Evolutionary conservation across 306 rosid species (phyloP), one percentile per base, ranked within the genome.

Genomic region (Delonix regia): DNA sequence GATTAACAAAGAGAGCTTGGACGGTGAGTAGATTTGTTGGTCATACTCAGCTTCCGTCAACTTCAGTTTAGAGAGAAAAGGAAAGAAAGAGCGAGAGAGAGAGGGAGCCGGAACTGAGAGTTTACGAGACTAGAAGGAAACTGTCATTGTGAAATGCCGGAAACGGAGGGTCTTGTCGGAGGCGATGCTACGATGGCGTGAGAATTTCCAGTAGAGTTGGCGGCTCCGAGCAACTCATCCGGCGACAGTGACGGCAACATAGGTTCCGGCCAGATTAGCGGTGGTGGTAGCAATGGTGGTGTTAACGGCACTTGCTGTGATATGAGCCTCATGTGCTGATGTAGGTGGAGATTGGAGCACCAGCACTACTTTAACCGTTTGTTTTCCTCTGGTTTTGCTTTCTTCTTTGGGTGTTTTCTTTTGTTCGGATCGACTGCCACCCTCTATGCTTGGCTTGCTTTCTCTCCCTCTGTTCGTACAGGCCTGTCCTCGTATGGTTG

Each of bases 391-490:
- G 97, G 94, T 57, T 89, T 83, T 4, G 83, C 89, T 12, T 92
- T 92, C 83, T 88, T 94, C 73, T 83, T n/a, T n/a, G n/a, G n/a
- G n/a, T n/a, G n/a, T n/a, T n/a, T n/a, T n/a, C n/a, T n/a, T n/a
- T n/a, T n/a, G n/a, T n/a, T n/a, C n/a, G n/a, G n/a, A n/a, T n/a
- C n/a, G n/a, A n/a, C n/a, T n/a, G n/a, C n/a, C n/a, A 80, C 85
- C 41, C 73, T 94, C 18, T 94, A 92, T 49, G 91, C 90, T 13
- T 90, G 97, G 96, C 85, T 94, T n/a, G 90, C 86, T 65, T 92
- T 90, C 75, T 68, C 94, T 7, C 98, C 98, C 2, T 27, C 76
- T 41, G 86, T 89, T 4, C 90, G 87, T 21, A 13, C 89, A 9
- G 75, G 62, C 36, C 60, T 84, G 18, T 61, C 90, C 5, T 52